Evolutionary conservation across 495 filamentous ascomycete species (phyloP), one percentile per base, ranked within the genome.

Genomic region (Penicillium cataractarum): DNA sequence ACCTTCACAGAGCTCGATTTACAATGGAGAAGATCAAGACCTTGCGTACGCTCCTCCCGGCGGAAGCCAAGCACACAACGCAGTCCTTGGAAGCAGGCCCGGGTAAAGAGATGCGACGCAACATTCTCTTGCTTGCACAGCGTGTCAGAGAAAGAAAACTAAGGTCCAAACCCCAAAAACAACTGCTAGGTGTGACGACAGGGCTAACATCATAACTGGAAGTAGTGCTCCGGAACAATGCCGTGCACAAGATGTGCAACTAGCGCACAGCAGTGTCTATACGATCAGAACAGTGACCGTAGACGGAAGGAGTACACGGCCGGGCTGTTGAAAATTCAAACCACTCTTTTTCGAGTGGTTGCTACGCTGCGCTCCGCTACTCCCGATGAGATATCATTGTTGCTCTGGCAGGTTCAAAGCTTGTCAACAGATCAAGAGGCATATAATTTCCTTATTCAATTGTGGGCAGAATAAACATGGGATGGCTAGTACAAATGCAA

Each of bases 371-470:
- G 24, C 44, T 24, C 44, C 7, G 44, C 9, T 1, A 7, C 42
- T 32, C 57, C 57, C 12, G 52, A 48, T 35, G 62, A 64, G 50
- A 60, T 60, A 57, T 60, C 46, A 35, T 60, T 10, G 57, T 37
- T 60, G 51, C 26, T 57, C 32, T 49, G n/a, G 57, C 37, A 50
- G 59, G 32, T 61, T 19, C 59, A 37, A 61, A 61, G 35, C 52
- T 13, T 56, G 27, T 17, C 59, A 55, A 61, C 51, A 56, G 52
- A 61, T 24, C 51, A 61, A 50, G 59, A 61, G 2, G 35, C 51
- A 22, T 31, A 56, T 27, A 33, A 56, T 49, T 50, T 29, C 48
- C 40, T 61, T 55, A 29, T 61, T 46, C 40, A 58, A 12, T 24
- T 51, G 48, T 17, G 13, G 21, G 26, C 2, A 31, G 1, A 31